Conservation (phyloP, 371 early-diverging fungal species). For the Neoconidiobolus thromboides region DNA sequence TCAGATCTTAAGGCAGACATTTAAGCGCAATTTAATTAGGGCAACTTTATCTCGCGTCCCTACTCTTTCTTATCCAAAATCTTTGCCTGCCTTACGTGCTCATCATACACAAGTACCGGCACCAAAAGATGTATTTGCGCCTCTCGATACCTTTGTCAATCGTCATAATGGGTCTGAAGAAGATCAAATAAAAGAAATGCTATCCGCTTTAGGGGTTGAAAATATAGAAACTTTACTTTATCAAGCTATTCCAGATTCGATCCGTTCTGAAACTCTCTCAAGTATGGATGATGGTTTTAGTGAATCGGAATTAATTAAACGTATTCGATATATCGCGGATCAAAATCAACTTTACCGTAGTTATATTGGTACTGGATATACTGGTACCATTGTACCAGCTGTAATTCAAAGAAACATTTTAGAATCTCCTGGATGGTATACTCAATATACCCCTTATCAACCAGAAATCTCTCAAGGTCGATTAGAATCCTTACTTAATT, state of each 20-base stretch:
- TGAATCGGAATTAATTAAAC: slow-evolving; percentile 64
- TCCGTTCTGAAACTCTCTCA: slow-evolving; percentile 46
- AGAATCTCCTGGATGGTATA: slow-evolving; percentile 88
- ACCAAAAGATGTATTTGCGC: slow-evolving; percentile 21
- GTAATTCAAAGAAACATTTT: slow-evolving; percentile 88
- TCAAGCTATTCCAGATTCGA: slow-evolving; percentile 67
- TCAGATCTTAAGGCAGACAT: too few species aligned
- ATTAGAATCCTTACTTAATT: slow-evolving; percentile 87
- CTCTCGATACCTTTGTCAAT: slow-evolving; percentile 50
- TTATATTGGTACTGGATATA: slow-evolving; percentile 93
- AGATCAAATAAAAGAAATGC: slow-evolving; percentile 56
- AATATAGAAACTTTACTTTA: slow-evolving; percentile 59
- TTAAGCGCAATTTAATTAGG: too few species aligned
- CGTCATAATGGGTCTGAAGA: slow-evolving; percentile 80
- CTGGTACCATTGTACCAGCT: slow-evolving; percentile 68
- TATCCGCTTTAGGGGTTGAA: slow-evolving; percentile 49
- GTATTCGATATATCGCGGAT: slow-evolving; percentile 57
- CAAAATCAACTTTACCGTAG: slow-evolving; percentile 78
- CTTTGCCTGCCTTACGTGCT: too few species aligned
- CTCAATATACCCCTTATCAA: slow-evolving; percentile 93
- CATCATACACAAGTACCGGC: background rate
- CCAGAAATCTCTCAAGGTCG: slow-evolving; percentile 96
- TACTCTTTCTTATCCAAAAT: too few species aligned
- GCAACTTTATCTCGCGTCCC: too few species aligned
- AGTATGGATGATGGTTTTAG: slow-evolving; percentile 41